A percentile compares a stretch with the other conserved stretches of the same genome.
These are phyloP conservation scores for Aphanomyces cochlioides DNA, from an alignment of 352 stramenopile genomes.

Conservation along the genomic window DNA sequence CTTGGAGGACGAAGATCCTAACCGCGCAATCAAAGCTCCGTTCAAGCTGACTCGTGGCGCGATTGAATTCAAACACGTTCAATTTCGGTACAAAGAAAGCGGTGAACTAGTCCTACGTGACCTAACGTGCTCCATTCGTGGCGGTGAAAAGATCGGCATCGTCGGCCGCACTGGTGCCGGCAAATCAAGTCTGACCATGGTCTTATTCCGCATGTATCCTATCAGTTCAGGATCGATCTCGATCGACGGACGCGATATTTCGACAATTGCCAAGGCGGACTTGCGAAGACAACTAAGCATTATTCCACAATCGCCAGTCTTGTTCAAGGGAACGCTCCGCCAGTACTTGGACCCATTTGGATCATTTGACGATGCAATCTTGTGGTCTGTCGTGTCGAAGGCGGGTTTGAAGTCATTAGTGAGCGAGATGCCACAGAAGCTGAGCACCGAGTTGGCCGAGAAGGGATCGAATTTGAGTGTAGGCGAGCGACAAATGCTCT, in stretches of 20 bases:
- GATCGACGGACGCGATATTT: slow-evolving; percentile 72
- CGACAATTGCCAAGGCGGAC: slow-evolving; percentile 48
- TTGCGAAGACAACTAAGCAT: slow-evolving; percentile 73
- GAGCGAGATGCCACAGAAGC: too few species aligned
- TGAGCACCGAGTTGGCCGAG: slow-evolving; percentile 42
- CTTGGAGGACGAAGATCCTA: slow-evolving; percentile 23
- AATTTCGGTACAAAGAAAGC: not conserved
- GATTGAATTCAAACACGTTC: not conserved
- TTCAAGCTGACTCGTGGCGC: not conserved
- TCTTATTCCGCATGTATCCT: slow-evolving; percentile 67
- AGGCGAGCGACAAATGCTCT: slow-evolving; percentile 72
- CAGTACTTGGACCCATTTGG: slow-evolving; percentile 75
- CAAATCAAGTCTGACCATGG: slow-evolving; percentile 84
- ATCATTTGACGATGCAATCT: too few species aligned
- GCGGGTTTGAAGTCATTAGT: too few species aligned
- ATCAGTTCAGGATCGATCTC: slow-evolving; percentile 52
- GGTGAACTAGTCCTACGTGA: slow-evolving; percentile 31
- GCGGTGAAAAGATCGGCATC: slow-evolving; percentile 74
- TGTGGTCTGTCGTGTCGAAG: too few species aligned
- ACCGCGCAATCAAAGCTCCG: not conserved
- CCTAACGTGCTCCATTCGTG: slow-evolving; percentile 43
- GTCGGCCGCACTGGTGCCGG: slow-evolving; percentile 86
- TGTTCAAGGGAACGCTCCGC: slow-evolving; percentile 57
- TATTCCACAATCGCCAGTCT: slow-evolving; percentile 76
- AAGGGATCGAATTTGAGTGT: slow-evolving; percentile 62